Conservation (phyloP, 495 filamentous ascomycete genomes). For the Penicillium herquei region DNA sequence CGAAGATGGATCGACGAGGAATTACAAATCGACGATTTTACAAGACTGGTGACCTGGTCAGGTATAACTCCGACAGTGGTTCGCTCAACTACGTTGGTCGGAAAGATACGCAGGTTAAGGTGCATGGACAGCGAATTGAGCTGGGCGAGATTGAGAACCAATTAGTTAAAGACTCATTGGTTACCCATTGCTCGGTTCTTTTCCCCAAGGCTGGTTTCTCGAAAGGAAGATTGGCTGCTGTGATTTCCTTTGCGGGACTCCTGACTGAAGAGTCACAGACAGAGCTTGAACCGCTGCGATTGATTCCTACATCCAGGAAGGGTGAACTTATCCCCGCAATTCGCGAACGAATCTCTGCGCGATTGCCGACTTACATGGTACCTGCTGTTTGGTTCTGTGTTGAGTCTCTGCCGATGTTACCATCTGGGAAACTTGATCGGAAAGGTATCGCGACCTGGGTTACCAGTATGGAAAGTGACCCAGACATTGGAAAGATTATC, state of each 20-base stretch:
- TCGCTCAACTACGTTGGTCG: conserved; percentile 60
- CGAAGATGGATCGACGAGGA: conserved; percentile 15
- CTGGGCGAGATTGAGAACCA: conserved; percentile 64
- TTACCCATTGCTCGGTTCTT: conserved; percentile 44
- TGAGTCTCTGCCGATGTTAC: conserved; percentile 46
- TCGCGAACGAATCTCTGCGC: conserved; percentile 30
- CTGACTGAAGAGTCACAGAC: conserved; percentile 21
- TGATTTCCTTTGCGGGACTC: conserved; percentile 30
- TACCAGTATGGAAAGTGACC: conserved; percentile 30
- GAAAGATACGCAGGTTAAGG: conserved; percentile 66
- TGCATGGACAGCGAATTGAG: conserved; percentile 66
- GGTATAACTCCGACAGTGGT: conserved; percentile 57
- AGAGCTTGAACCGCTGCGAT: conserved; percentile 24
- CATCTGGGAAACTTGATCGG: conserved; percentile 54
- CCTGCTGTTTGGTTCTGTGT: conserved; percentile 52
- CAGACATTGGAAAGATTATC: conserved; percentile 11
- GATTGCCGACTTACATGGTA: conserved; percentile 56
- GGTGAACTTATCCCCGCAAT: conserved; percentile 25
- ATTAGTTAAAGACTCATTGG: conserved; percentile 25
- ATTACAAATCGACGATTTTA: conserved; percentile 53
- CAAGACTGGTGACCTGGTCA: conserved; percentile 65
- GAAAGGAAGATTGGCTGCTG: conserved; percentile 39
- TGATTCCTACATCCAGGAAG: conserved; percentile 23
- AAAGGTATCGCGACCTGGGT: conserved; percentile 39
- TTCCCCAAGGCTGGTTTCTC: conserved; percentile 43